Percentiles rank a stretch among this genome's conserved stretches.
Evolutionary conservation across 2,329 filamentous ascomycete genomes (phyloP).

Genomic region (Cladosporium phlei): DNA sequence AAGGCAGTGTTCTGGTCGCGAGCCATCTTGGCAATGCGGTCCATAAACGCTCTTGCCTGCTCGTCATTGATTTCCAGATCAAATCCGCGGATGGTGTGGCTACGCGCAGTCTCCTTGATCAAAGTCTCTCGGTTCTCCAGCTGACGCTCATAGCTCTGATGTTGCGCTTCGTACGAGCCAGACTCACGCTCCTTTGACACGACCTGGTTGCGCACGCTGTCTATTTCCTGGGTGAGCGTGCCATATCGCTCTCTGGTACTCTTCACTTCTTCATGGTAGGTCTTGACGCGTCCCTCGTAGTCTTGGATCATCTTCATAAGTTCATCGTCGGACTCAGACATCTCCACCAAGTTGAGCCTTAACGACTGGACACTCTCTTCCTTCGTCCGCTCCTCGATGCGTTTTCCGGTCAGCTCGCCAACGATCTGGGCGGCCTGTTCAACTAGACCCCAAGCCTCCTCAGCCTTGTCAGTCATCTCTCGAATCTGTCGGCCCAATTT

Average conservation of each 20-base stretch:
- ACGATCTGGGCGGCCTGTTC: conserved; percentile 71
- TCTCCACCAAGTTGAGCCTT: conserved; percentile 66
- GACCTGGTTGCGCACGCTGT: conserved; percentile 39
- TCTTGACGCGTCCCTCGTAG: conserved; percentile 67
- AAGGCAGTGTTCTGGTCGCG: conserved; percentile 74
- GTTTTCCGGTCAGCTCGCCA: conserved; percentile 69
- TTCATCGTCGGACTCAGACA: conserved; percentile 72
- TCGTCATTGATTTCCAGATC: conserved; percentile 71
- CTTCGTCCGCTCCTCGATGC: conserved; percentile 66
- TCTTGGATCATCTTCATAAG: conserved; percentile 67
- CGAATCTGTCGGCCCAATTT: conserved; percentile 58
- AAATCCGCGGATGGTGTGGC: conserved; percentile 77
- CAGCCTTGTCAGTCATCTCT: conserved; percentile 46
- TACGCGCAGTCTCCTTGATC: conserved; percentile 70
- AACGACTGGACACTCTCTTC: conserved; percentile 67
- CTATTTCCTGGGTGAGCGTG: conserved; percentile 53
- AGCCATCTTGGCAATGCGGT: conserved; percentile 67
- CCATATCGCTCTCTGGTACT: conserved; percentile 60
- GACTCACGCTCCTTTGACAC: conserved; percentile 55
- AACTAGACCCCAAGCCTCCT: conserved; percentile 66
- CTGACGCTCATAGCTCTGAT: conserved; percentile 80
- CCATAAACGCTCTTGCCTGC: conserved; percentile 71
- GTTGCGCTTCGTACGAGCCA: conserved; percentile 78
- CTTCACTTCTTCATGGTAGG: conserved; percentile 59
- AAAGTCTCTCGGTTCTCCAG: conserved; percentile 65